Evolutionary conservation across 1,139 yeast species (phyloP).

Genomic region (Hyphopichia burtonii): DNA sequence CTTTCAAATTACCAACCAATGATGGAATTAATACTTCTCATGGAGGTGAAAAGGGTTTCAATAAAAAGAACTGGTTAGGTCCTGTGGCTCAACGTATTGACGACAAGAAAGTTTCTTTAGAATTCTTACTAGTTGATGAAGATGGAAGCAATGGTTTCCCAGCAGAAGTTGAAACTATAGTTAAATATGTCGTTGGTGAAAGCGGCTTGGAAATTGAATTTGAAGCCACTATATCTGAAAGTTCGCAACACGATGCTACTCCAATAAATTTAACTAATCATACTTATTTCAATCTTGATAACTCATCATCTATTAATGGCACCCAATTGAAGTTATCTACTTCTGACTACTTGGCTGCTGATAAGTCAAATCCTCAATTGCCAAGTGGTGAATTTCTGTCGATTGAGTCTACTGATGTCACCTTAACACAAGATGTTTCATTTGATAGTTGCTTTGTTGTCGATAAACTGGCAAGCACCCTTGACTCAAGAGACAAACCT

Average conservation of each 20-base stretch:
- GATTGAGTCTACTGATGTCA: conserved; percentile 21
- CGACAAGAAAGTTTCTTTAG: conserved; percentile 33
- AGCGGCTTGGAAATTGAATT: conserved; percentile 44
- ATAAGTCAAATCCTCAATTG: conserved; percentile 24
- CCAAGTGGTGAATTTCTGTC: conserved; percentile 53
- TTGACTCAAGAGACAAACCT: conserved; percentile 44
- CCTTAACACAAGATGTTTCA: conserved; percentile 18
- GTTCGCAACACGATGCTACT: conserved; percentile 43
- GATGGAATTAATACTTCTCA: conserved; percentile 45
- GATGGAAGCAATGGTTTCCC: conserved; percentile 58
- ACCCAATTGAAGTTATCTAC: conserved; percentile 29
- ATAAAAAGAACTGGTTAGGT: conserved; percentile 48
- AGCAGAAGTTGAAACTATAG: conserved; percentile 45
- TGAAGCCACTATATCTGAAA: conserved; percentile 40
- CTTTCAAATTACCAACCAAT: conserved; percentile 41
- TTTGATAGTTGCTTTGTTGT: conserved; percentile 57
- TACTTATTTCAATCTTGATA: conserved; percentile 51
- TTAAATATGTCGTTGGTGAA: conserved; percentile 39
- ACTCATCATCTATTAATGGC: conserved; percentile 29
- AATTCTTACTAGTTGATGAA: conserved; percentile 40
- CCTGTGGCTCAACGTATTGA: conserved; percentile 40
- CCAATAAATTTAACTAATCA: conserved; percentile 64
- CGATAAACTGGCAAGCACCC: conserved; percentile 23
- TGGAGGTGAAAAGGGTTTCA: conserved; percentile 55
- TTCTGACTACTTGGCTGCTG: conserved; percentile 37